These are phyloP conservation scores for Trichoderma oligosporum DNA, from an alignment of 2,329 filamentous ascomycete species.

Conservation along the genomic window DNA sequence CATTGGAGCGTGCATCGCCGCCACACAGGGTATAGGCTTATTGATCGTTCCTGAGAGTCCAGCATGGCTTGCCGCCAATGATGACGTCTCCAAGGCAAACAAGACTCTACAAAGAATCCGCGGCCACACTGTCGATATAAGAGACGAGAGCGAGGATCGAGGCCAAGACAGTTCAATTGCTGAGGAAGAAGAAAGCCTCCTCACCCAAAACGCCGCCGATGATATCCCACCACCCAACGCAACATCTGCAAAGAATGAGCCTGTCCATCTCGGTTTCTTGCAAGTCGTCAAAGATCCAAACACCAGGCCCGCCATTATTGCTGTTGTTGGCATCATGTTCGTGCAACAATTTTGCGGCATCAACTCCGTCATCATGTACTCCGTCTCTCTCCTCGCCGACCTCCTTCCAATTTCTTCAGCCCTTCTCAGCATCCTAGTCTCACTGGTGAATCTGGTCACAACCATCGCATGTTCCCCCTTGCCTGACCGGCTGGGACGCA, in stretches of 20 bases:
- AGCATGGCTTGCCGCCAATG: slow-evolving; percentile 74
- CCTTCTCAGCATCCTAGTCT: slow-evolving; percentile 82
- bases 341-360: slow-evolving; percentile 91
- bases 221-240: slow-evolving; percentile 18
- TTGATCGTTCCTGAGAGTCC: slow-evolving; percentile 81
- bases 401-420: slow-evolving; percentile 79
- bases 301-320: slow-evolving; percentile 71
- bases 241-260: slow-evolving; percentile 19
- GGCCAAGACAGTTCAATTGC: slow-evolving; percentile 38
- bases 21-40: slow-evolving; percentile 66
- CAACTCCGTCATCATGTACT: slow-evolving; percentile 99
- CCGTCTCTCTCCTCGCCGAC: slow-evolving; percentile 78
- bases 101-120: slow-evolving; percentile 70
- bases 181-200: slow-evolving; percentile 68
- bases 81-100: slow-evolving; percentile 57
- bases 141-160: slow-evolving; percentile 67
- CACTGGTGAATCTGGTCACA: slow-evolving; percentile 77
- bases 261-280: slow-evolving; percentile 54
- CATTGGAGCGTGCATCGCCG: slow-evolving; percentile 64
- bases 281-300: slow-evolving; percentile 63
- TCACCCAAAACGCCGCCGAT: slow-evolving; percentile 38
- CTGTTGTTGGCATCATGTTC: slow-evolving; percentile 86
- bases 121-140: slow-evolving; percentile 64
- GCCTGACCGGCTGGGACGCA: slow-evolving; percentile 83
- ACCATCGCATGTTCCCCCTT: slow-evolving; percentile 79